Base-by-base conservation (phyloP, 2,329 filamentous ascomycete species). In the Xylariaceae sp. region DNA sequence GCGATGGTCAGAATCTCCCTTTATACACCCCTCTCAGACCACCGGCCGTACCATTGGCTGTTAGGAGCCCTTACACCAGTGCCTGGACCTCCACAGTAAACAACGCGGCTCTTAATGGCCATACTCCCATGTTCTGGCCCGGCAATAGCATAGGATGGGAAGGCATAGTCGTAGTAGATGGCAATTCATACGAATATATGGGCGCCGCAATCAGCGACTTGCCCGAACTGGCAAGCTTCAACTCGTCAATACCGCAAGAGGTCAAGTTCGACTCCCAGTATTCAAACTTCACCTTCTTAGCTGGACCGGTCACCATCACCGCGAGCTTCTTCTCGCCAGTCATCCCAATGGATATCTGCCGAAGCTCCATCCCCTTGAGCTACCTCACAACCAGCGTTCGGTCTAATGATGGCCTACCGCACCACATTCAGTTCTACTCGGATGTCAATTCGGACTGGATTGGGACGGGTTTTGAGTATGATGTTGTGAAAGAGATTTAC, bases 391-490 rank as follows among this genome's bases (percentile, higher is more conserved):
- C 93, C 18, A 75, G 85, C 63, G 88, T 89, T 12, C 79, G 85
- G 53, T 90, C 89, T 1, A 64, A 52, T 14, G 66, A 70, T 23
- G 66, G 62, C 41, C 47, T 56, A 7, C 77, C 77, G 56, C 84
- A 89, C 50, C 77, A 84, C 56, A 74, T 89, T 6, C 80, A 85
- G 62, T 70, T 87, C 50, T 90, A 90, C 65, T 77, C 87, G 53
- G 88, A 90, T 66, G 61, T 89, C 42, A 88, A 89, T 64, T 86
- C 86, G 2, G 85, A 90, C 65, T 96, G 91, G 90, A 87, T 93
- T 52, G 93, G 86, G 64, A 88, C 89, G 19, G 82, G 91, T 60
- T 77, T 83, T 40, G 84, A 81, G 32, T 87, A 81, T 62, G 75
- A 80, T 41, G 87, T 95, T 55, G 78, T 81, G 52, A 95, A 90